phyloP scores from a whole-genome alignment of 1,284 basidiomycete genomes.

The Papiliotrema flavescens region DNA sequence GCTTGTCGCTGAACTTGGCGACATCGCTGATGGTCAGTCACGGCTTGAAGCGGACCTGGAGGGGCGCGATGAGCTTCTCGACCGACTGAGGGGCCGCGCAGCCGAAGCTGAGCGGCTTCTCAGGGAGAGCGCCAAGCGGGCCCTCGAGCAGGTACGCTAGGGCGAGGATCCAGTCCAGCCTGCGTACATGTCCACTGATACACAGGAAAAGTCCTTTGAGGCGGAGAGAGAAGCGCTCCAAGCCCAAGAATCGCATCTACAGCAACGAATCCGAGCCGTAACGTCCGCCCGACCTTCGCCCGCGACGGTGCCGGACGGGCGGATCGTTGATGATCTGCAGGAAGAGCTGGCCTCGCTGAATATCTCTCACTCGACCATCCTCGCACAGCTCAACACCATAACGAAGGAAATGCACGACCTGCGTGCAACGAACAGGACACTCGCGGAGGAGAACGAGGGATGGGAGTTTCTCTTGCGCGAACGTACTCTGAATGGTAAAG shows the following conservation, averaged over 20 bases:
- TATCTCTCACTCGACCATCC: slow-evolving; percentile 33
- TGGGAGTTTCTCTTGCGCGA: slow-evolving; percentile 88
- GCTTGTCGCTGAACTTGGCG: neutral
- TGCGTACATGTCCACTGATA: no score
- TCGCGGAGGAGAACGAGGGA: slow-evolving; percentile 82
- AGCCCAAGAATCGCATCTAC: slow-evolving; percentile 36
- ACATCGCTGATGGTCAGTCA: slow-evolving; percentile 11
- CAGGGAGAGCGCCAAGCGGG: slow-evolving; percentile 31
- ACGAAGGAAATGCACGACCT: slow-evolving; percentile 36
- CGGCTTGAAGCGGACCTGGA: slow-evolving; percentile 42
- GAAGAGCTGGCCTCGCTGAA: slow-evolving; percentile 40
- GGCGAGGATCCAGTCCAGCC: neutral
- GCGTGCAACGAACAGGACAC: slow-evolving; percentile 24
- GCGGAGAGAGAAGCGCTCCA: slow-evolving; percentile 39
- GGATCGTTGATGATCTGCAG: slow-evolving; percentile 18
- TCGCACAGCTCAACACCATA: slow-evolving; percentile 36
- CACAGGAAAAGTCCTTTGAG: slow-evolving; percentile 43
- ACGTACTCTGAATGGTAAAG: slow-evolving; percentile 79
- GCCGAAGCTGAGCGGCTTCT: slow-evolving; percentile 31
- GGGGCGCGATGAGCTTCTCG: slow-evolving; percentile 35
- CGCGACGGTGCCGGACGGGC: neutral
- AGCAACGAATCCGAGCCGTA: slow-evolving; percentile 29
- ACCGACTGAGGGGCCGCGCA: slow-evolving; percentile 26
- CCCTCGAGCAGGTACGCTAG: slow-evolving; percentile 39
- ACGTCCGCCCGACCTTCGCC: neutral